phyloP scores from a whole-genome alignment of 73 alveolate genomes.

The Paramecium octaurelia region DNA sequence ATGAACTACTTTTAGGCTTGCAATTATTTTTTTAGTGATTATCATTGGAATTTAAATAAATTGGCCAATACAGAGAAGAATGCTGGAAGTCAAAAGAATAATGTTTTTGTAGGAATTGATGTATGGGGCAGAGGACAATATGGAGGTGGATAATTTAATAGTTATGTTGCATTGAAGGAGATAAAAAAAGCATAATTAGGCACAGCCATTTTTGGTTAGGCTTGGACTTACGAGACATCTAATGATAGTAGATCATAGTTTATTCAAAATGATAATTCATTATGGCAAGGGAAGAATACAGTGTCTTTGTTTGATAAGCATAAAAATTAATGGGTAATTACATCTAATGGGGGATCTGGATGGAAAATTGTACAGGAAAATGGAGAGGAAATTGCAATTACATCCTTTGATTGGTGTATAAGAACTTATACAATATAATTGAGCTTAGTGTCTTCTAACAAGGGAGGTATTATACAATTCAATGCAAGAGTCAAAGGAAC shows the following conservation, averaged over 20 bases:
- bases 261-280: conserved; percentile 57
- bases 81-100: conserved; percentile 41
- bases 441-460: not conserved
- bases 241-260: conserved; percentile 28
- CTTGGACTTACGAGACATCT: conserved; percentile 65
- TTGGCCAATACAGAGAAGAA: conserved; percentile 49
- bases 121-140: conserved; percentile 80
- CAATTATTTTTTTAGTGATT: conserved; percentile 75
- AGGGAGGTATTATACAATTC: conserved; percentile 50
- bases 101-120: conserved; percentile 75
- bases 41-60: conserved; percentile 66
- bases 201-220: conserved; percentile 75
- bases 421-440: conserved; percentile 36
- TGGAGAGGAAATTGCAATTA: conserved; percentile 45
- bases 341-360: conserved; percentile 27
- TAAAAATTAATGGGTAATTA: conserved; percentile 29
- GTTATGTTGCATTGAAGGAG: conserved; percentile 66
- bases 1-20: conserved; percentile 54
- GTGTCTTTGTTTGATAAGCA: conserved; percentile 47
- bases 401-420: conserved; percentile 47
- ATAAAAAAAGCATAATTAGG: conserved; percentile 53
- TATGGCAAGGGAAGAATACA: conserved; percentile 71
- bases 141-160: conserved; percentile 76
- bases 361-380: conserved; percentile 55
- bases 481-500: conserved; percentile 64